These are phyloP conservation scores for Mimosa bimucronata DNA, from an alignment of 306 rosid genomes.

Conservation along the genomic window DNA sequence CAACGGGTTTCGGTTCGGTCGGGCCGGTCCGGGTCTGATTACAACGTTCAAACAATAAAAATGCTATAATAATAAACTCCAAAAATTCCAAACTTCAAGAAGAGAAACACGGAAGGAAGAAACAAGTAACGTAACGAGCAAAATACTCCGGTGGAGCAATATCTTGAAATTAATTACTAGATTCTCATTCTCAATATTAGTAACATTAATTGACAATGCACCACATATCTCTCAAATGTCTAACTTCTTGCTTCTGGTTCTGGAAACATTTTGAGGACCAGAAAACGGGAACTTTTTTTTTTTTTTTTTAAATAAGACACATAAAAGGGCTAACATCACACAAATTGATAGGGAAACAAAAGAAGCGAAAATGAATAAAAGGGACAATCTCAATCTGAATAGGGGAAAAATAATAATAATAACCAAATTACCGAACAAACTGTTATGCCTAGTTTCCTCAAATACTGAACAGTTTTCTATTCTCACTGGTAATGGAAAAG, in stretches of 20 bases:
- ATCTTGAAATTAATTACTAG: slow-evolving; percentile 18
- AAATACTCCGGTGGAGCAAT: slow-evolving; percentile 29
- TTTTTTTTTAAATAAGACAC: not conserved
- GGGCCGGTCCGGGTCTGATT: no score
- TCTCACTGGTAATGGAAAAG: not conserved
- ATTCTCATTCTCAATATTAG: slow-evolving; percentile 33
- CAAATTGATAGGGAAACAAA: not conserved
- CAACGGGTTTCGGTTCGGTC: no score
- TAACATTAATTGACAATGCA: slow-evolving; percentile 1
- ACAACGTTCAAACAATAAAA: not conserved
- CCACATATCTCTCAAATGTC: slow-evolving; percentile 23
- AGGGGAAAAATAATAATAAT: not conserved
- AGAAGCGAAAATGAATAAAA: not conserved
- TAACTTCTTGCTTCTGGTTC: slow-evolving; percentile 21
- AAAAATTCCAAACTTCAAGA: not conserved
- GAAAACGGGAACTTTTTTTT: no score
- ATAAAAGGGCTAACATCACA: not conserved
- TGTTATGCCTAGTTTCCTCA: not conserved
- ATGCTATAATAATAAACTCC: not conserved
- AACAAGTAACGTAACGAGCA: slow-evolving; percentile 49
- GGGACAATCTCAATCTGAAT: not conserved
- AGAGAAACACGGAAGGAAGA: slow-evolving; percentile 39
- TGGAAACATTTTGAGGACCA: not conserved
- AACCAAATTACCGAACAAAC: not conserved
- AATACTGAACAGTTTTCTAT: not conserved